These are phyloP conservation scores for Daldinia concentrica DNA, from an alignment of 495 filamentous ascomycete species.

Conservation along the genomic window DNA sequence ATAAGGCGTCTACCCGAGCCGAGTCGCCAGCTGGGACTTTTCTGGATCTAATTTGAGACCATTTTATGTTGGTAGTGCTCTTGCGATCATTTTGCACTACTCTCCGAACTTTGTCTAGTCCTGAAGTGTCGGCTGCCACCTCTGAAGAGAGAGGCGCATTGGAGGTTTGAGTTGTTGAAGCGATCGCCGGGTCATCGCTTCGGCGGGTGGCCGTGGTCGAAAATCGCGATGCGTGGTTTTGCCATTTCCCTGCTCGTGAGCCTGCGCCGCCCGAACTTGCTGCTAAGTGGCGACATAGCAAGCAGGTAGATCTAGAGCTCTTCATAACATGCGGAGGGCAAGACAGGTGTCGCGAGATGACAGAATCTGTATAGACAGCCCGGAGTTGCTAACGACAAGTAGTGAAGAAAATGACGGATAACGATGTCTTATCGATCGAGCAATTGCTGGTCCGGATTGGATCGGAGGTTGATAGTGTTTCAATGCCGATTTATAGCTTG, in stretches of 20 bases:
- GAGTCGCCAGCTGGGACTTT: not conserved
- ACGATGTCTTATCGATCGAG: slow-evolving; percentile 8
- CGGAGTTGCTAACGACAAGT: not conserved
- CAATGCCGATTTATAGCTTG: not conserved
- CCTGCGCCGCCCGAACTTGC: slow-evolving; percentile 20
- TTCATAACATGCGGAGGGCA: slow-evolving; percentile 35
- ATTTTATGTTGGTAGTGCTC: not conserved
- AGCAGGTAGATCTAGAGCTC: slow-evolving; percentile 33
- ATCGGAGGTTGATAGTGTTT: not conserved
- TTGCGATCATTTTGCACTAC: not conserved
- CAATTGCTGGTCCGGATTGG: not conserved
- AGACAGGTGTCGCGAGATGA: not conserved
- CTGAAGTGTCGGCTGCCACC: not conserved
- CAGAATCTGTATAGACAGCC: not conserved
- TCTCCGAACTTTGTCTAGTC: not conserved
- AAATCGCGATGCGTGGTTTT: slow-evolving; percentile 42
- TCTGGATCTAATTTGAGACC: not conserved
- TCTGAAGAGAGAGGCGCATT: slow-evolving; percentile 1
- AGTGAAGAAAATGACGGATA: slow-evolving; percentile 6
- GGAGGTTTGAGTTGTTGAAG: not conserved
- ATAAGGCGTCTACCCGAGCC: slow-evolving; percentile 36
- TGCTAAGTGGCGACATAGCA: slow-evolving; percentile 44
- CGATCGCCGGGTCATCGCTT: slow-evolving; percentile 11
- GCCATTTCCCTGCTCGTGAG: slow-evolving; percentile 57
- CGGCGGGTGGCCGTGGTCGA: slow-evolving; percentile 13